Conservation (phyloP, 2,329 filamentous ascomycete genomes). For the Laburnicola sp. region DNA sequence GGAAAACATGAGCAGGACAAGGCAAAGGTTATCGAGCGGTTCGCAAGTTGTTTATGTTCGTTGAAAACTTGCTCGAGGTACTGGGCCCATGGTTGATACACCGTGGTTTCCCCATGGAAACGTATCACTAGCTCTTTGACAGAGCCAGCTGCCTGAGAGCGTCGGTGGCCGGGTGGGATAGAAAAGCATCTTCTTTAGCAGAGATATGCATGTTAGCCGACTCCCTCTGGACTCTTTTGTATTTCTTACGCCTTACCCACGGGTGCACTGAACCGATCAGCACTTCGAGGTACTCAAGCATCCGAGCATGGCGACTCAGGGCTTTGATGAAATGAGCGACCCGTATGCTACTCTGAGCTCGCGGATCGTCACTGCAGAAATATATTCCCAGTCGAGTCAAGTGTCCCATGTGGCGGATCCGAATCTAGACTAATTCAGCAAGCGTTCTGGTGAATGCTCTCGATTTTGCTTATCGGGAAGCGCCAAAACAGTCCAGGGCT, state of each 20-base stretch:
- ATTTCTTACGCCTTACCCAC: constrained; percentile 7
- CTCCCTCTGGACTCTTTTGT: neutral
- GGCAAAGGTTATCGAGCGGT: neutral
- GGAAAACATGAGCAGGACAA: neutral
- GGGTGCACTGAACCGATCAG: constrained; percentile 15
- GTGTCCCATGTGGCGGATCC: constrained; percentile 14
- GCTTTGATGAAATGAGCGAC: constrained; percentile 21
- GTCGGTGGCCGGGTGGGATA: neutral
- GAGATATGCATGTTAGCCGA: no score
- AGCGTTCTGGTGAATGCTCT: neutral
- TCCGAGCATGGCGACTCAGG: constrained; percentile 9
- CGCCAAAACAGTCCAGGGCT: constrained; percentile 18
- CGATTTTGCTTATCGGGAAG: constrained; percentile 18
- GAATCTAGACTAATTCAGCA: neutral
- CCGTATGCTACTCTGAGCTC: constrained; percentile 8
- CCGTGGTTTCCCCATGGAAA: neutral
- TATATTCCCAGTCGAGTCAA: constrained; percentile 20
- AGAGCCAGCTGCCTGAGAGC: neutral
- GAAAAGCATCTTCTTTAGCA: neutral
- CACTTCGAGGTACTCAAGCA: constrained; percentile 16
- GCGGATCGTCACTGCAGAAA: constrained; percentile 16
- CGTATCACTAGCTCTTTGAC: neutral
- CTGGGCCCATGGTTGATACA: constrained; percentile 1
- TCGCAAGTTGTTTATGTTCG: neutral
- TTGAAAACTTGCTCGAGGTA: constrained; percentile 1